Percentiles rank a stretch among this genome's conserved stretches.
Conservation (phyloP, 2,329 filamentous ascomycete genomes). For the Talaromyces piceae region DNA sequence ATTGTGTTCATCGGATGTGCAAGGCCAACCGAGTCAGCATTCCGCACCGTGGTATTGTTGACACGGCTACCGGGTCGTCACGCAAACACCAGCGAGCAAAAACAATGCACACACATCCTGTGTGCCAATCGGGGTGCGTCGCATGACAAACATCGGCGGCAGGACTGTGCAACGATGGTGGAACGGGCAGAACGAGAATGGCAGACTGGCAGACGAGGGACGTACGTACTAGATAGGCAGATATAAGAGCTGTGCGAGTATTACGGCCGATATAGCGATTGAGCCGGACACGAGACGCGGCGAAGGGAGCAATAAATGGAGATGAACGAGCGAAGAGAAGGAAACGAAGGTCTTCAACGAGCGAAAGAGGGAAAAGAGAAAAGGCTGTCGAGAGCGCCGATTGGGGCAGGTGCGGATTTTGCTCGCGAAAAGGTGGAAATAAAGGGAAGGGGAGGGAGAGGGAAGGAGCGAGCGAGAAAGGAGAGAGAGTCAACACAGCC, state of each 20-base stretch:
- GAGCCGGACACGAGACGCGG: slow-evolving; percentile 18
- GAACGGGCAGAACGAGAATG: background rate
- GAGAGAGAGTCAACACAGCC: background rate
- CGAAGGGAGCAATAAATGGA: slow-evolving; percentile 19
- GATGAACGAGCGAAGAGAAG: slow-evolving; percentile 28
- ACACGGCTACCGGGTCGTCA: slow-evolving; percentile 3
- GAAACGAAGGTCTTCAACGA: slow-evolving; percentile 22
- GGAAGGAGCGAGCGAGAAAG: slow-evolving; percentile 6
- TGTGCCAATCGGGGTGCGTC: background rate
- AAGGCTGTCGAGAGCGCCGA: slow-evolving; percentile 22
- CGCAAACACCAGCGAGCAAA: slow-evolving; percentile 1
- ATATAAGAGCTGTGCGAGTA: background rate
- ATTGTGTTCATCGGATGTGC: slow-evolving; percentile 4
- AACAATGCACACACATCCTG: background rate
- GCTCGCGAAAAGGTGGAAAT: slow-evolving; percentile 5
- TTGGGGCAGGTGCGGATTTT: slow-evolving; percentile 12
- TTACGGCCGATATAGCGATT: slow-evolving; percentile 12
- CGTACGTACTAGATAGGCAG: background rate
- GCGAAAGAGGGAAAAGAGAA: too few species aligned
- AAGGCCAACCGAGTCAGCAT: background rate
- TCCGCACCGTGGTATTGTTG: slow-evolving; percentile 6
- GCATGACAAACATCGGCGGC: too few species aligned
- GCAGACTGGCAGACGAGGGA: background rate
- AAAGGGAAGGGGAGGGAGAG: slow-evolving; percentile 1
- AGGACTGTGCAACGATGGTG: background rate